Evolutionary conservation across 352 stramenopile genomes (phyloP).

Genomic region (Pythium graminicola): DNA sequence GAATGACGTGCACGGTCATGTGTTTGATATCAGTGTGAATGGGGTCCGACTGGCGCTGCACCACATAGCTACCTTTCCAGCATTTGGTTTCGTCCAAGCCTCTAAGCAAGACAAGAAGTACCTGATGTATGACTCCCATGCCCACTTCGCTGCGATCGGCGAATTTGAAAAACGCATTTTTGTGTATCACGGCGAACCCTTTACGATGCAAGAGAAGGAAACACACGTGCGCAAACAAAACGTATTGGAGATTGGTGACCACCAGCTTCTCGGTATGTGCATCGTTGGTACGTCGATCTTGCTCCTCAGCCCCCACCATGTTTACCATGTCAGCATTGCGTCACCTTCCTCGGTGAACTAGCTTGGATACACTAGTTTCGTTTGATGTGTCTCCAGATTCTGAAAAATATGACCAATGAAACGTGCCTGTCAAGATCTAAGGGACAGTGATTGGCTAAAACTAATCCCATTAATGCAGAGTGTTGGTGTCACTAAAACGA

Average conservation of each 20-base stretch:
- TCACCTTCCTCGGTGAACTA: neutral
- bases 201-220: conserved; percentile 24
- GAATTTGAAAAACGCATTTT: conserved; percentile 77
- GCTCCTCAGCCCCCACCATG: conserved; percentile 43
- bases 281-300: conserved; percentile 40
- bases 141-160: conserved; percentile 58
- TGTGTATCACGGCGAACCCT: conserved; percentile 45
- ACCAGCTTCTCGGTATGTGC: conserved; percentile 55
- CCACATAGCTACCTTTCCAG: conserved; percentile 55
- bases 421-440: neutral
- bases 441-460: conserved; percentile 6
- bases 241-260: conserved; percentile 61
- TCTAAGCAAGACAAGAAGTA: conserved; percentile 88
- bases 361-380: neutral
- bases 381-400: neutral
- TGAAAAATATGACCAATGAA: conserved; percentile 15
- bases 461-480: neutral
- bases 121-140: conserved; percentile 46
- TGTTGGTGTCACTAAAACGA: conserved; percentile 23
- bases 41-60: conserved; percentile 26
- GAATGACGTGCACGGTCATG: conserved; percentile 69
- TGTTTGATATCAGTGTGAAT: conserved; percentile 41
- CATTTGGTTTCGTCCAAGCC: conserved; percentile 80
- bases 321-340: conserved; percentile 20
- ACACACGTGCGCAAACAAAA: conserved; percentile 55